A percentile compares a stretch with the other conserved stretches of the same genome.
These are phyloP conservation scores for Pseudogymnoascus sp. DNA, from an alignment of 2,329 filamentous ascomycete genomes.

Conservation along the genomic window DNA sequence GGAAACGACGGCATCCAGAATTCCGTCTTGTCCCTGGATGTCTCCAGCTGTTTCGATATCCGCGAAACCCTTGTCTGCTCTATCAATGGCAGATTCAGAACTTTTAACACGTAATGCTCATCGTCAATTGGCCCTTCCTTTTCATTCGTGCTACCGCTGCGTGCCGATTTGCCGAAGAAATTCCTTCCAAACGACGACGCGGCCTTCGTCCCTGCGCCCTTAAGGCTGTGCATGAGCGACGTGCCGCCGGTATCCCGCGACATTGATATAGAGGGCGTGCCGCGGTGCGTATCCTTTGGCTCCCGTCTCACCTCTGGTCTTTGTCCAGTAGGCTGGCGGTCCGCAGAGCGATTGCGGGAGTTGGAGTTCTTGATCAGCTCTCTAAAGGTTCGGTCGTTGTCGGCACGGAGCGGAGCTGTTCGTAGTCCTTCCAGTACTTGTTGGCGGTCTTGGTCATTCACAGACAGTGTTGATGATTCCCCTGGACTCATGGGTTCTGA, in stretches of 20 bases:
- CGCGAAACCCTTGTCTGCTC: constrained; percentile 86
- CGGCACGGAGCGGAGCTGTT: constrained; percentile 49
- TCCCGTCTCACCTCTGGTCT: constrained; percentile 31
- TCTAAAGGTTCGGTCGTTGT: constrained; percentile 60
- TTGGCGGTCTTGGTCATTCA: constrained; percentile 29
- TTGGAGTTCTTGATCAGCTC: constrained; percentile 58
- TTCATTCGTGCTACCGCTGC: constrained; percentile 64
- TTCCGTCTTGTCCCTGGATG: constrained; percentile 89
- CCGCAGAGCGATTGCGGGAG: constrained; percentile 63
- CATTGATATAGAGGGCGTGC: constrained; percentile 38
- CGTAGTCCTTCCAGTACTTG: constrained; percentile 26
- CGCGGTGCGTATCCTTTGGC: constrained; percentile 33
- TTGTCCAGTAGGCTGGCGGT: constrained; percentile 47
- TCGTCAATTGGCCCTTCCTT: constrained; percentile 62
- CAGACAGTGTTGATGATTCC: constrained; percentile 14
- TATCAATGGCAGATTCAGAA: constrained; percentile 78
- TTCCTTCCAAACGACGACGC: constrained; percentile 77
- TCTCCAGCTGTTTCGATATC: constrained; percentile 81
- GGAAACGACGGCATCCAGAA: constrained; percentile 98
- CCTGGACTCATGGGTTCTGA: constrained; percentile 20
- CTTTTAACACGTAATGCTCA: constrained; percentile 75
- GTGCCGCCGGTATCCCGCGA: constrained; percentile 54
- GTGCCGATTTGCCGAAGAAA: constrained; percentile 69
- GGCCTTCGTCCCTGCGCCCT: constrained; percentile 63
- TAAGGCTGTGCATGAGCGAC: constrained; percentile 65